Evolutionary conservation across 768 basidiomycete genomes (phyloP).

Genomic region (Trametes cubensis): DNA sequence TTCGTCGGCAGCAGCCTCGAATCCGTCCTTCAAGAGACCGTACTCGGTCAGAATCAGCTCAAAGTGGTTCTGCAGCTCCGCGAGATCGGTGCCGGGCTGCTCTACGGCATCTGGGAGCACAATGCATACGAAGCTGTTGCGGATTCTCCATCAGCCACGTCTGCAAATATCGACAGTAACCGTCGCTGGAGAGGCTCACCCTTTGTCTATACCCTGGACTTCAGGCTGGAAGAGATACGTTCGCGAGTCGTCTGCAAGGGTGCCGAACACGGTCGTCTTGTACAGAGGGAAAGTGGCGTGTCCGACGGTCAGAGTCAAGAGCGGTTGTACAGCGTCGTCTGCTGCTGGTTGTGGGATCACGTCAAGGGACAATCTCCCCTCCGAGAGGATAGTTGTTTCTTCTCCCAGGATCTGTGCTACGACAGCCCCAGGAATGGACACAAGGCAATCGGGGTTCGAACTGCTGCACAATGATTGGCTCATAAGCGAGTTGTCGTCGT

Average conservation of each 20-base stretch:
- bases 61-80: conserved; percentile 26
- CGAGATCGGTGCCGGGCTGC: conserved; percentile 6
- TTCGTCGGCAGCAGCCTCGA: conserved; percentile 32
- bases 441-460: conserved; percentile 1
- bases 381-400: conserved; percentile 21
- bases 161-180: not conserved
- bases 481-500: not conserved
- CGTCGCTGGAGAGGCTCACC: conserved; percentile 4
- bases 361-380: conserved; percentile 27
- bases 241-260: conserved; percentile 26
- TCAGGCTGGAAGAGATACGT: conserved; percentile 28
- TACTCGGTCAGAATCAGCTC: conserved; percentile 30
- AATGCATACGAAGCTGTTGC: conserved; percentile 25
- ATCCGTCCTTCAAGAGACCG: conserved; percentile 29
- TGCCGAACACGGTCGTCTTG: conserved; percentile 27
- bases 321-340: not conserved
- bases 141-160: not conserved
- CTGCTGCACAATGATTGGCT: not conserved
- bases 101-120: conserved; percentile 20
- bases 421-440: conserved; percentile 21
- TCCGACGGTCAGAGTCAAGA: conserved; percentile 26
- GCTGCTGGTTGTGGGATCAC: conserved; percentile 10
- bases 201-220: conserved; percentile 17
- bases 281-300: conserved; percentile 25
- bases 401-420: conserved; percentile 29